phyloP scores from a whole-genome alignment of 2,329 filamentous ascomycete species.

The Myriosclerotinia curreyana region DNA sequence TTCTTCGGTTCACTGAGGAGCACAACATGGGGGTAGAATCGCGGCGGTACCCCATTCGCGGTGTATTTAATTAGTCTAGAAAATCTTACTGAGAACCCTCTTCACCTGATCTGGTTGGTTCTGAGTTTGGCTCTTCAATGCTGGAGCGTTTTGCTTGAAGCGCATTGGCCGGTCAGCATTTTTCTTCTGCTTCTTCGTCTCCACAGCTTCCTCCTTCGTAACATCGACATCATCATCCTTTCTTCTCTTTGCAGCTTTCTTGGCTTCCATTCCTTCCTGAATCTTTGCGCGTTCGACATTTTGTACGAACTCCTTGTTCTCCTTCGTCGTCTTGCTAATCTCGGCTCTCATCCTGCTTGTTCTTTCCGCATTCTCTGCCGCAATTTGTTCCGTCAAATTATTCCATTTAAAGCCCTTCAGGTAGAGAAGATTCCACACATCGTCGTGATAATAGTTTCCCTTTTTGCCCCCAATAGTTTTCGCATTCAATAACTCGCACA shows the following conservation, averaged over 20 bases:
- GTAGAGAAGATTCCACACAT: slow-evolving; percentile 82
- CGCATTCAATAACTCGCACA: slow-evolving; percentile 72
- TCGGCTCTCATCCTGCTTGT: slow-evolving; percentile 73
- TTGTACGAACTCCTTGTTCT: slow-evolving; percentile 77
- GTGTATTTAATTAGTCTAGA: slow-evolving; percentile 42
- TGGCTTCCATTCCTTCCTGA: slow-evolving; percentile 68
- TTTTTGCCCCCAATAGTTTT: slow-evolving; percentile 81
- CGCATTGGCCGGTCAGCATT: slow-evolving; percentile 46
- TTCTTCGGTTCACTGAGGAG: slow-evolving; percentile 15
- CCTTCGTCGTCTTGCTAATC: slow-evolving; percentile 69
- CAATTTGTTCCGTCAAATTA: slow-evolving; percentile 71
- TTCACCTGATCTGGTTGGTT: slow-evolving; percentile 56
- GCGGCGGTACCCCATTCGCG: background rate
- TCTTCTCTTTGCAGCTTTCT: slow-evolving; percentile 49
- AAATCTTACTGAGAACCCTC: slow-evolving; percentile 63
- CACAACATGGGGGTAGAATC: background rate
- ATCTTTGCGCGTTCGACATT: slow-evolving; percentile 81
- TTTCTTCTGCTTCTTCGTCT: slow-evolving; percentile 37
- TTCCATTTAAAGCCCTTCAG: slow-evolving; percentile 81
- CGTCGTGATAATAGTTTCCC: slow-evolving; percentile 77
- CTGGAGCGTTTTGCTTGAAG: slow-evolving; percentile 66
- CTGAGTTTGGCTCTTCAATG: slow-evolving; percentile 46
- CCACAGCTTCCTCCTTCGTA: slow-evolving; percentile 30
- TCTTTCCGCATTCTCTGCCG: slow-evolving; percentile 76
- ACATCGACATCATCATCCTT: slow-evolving; percentile 37